Base-by-base conservation (phyloP, 2,329 filamentous ascomycete genomes). In the Alternaria arborescens region DNA sequence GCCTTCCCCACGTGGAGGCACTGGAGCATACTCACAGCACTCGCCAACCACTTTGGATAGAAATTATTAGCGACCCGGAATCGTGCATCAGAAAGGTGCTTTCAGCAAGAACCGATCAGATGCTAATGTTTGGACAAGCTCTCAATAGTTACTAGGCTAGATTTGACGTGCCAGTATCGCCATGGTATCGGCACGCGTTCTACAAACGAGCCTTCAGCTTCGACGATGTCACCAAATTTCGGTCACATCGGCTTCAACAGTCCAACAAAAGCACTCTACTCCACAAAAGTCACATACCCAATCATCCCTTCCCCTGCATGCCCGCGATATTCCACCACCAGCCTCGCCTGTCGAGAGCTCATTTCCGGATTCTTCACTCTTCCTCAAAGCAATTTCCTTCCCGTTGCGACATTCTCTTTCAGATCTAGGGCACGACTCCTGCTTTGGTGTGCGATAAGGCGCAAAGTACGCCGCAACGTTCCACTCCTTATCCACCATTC, bases 271-370 rank as follows among this genome's bases (percentile, higher is more conserved):
- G 22, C 64, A 70, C 52, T 67, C 64, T 6, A 28, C 4, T 1
- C 69, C 69, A 48, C 67, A 71, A 32, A 69, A 66, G 18, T 64
- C 61, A 43, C 69, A 70, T 2, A 47, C 48, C 68, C 67, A 71
- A 2, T 47, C 43, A 47, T 68, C 67, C 14, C 64, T 58, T 16
- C 52, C 30, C 28, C 32, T 44, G 26, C 22, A 34, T n/a, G 3
- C 14, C 16, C 30, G 46, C 46, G 7, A 1, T 2, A 2, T 11
- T 2, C 18, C 11, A 1, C 34, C 12, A 5, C 5, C 20, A 7
- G 2, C 1, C 12, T n/a, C 4, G 8, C 2, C 6, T 8, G 5
- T 26, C 5, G 20, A 3, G 6, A 0, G 22, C 0, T 20, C 8
- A 24, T n/a, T 1, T 3, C 0, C 8, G 7, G 4, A 7, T 1